Evolutionary conservation across 2,329 filamentous ascomycete species (phyloP), one percentile per base, ranked within the genome.

Genomic region (Ceratocystis alfenasii): DNA sequence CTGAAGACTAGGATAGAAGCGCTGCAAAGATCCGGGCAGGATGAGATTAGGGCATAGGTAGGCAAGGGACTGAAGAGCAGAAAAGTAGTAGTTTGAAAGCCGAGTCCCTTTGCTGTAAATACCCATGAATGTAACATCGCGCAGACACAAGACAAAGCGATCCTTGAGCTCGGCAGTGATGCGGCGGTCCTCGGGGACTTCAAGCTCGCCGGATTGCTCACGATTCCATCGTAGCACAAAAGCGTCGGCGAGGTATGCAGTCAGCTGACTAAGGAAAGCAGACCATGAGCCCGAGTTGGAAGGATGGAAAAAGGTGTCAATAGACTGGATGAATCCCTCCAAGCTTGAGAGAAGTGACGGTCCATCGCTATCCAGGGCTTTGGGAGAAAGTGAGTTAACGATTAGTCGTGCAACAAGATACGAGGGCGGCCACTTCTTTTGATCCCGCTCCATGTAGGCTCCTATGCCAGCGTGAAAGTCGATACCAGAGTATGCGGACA

Each of bases 221-320:
- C 93, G 86, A 73, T 99, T 97, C 92, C 92, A 99, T 64, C 94
- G 87, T 77, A 95, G 94, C 55, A 99, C 90, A 74, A 99, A 99
- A 71, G 95, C 92, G 74, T 99, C 94, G 1, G 92, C 87, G 5
- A 99, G 80, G 75, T 95, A 96, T 74, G 92, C 92, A 4, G 94
- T 89, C 65, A 99, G 80, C 75, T 97, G 93, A 2, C 91, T 88
- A 55, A 99, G 78, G 69, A 93, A 88, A 71, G 86, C 90, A 1
- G 93, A 95, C 94, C 94, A 99, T 15, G 79, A 79, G 15, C 94
- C 94, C 64, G 93, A 89, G 74, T 99, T 99, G 1, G 94, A 99
- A 1, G 94, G 94, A 72, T 99, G 94, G 79, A 96, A 99, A 75
- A 99, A 99, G 0, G 94, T 99, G 75, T 99, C 94, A 60, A 97